Evolutionary conservation across 352 stramenopile genomes (phyloP), one percentile per base, ranked within the genome.

Genomic region (Thraustotheca clavata): DNA sequence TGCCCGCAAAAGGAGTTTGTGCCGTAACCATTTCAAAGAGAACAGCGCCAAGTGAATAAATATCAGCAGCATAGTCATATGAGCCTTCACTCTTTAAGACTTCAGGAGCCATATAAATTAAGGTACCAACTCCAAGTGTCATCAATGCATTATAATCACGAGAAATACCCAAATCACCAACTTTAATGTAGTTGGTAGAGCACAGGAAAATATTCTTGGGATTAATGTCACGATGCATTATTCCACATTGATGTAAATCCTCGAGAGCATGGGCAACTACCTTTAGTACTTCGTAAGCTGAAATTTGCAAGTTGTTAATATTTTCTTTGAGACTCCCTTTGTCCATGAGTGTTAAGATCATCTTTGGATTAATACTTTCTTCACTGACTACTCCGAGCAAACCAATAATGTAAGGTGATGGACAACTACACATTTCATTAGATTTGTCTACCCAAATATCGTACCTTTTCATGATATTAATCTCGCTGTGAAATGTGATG

Each of bases 191-290:
- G 12, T 20, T 62, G 18, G 16, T 49, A 38, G 34, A 49, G 2
- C 27, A n/a, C 14, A 60, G 29, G 12, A 62, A 32, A 3, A 63
- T 3, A 35, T 63, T 63, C 8, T 20, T 22, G 12, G 35, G 27
- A 31, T 63, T 63, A 41, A 63, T 29, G 22, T 63, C 55, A 26
- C 34, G 55, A 24, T 63, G 55, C 35, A 50, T 35, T 11, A 52
- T 7, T 8, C 7, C 1, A 14, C 7, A 2, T 31, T 52, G 2
- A 2, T 50, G 43, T 6, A 50, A 29, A 14, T 50, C 43, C 6
- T 29, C 27, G 6, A 50, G 43, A 12, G 43, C 43, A 50, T 14
- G 43, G 14, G 43, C 43, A 29, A 50, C 14, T 22, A 50, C 43
- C 43, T 29, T 33, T 6, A 29, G 22, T 22, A 50, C 43, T 29